These are phyloP conservation scores for Cryphonectria naterciae DNA, from an alignment of 2,329 filamentous ascomycete genomes.

Conservation along the genomic window DNA sequence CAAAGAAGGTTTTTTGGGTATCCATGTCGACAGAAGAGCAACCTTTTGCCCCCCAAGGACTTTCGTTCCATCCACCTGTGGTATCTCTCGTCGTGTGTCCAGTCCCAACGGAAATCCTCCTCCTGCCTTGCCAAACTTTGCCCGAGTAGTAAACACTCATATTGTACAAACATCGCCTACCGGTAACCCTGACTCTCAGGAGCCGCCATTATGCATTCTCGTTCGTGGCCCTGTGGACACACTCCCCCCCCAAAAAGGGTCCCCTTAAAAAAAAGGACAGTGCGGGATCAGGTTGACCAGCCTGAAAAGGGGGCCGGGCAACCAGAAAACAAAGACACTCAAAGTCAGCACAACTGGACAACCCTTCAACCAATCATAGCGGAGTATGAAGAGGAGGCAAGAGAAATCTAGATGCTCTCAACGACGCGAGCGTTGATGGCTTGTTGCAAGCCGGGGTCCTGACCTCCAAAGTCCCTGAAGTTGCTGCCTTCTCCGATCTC, in stretches of 20 bases:
- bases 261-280: not conserved
- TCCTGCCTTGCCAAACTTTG: slow-evolving; percentile 9
- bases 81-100: slow-evolving; percentile 1
- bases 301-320: slow-evolving; percentile 12
- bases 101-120: not conserved
- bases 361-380: slow-evolving; percentile 5
- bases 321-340: too few relatives aligned
- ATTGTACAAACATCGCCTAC: slow-evolving; percentile 17
- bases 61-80: not conserved
- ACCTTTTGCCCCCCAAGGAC: not conserved
- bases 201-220: not conserved
- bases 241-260: not conserved
- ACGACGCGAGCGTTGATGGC: slow-evolving; percentile 82
- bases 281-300: slow-evolving; percentile 25
- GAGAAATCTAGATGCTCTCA: slow-evolving; percentile 74
- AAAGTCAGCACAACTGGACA: slow-evolving; percentile 26
- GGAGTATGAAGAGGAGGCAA: slow-evolving; percentile 12
- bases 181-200: not conserved
- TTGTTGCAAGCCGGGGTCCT: slow-evolving; percentile 69
- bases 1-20: slow-evolving; percentile 25
- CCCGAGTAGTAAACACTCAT: slow-evolving; percentile 2
- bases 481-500: slow-evolving; percentile 48
- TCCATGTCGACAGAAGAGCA: slow-evolving; percentile 25
- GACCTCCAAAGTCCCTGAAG: slow-evolving; percentile 56
- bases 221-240: not conserved